Evolutionary conservation across 257 asterid genomes (phyloP).

Genomic region (Solanum tarapatanum): DNA sequence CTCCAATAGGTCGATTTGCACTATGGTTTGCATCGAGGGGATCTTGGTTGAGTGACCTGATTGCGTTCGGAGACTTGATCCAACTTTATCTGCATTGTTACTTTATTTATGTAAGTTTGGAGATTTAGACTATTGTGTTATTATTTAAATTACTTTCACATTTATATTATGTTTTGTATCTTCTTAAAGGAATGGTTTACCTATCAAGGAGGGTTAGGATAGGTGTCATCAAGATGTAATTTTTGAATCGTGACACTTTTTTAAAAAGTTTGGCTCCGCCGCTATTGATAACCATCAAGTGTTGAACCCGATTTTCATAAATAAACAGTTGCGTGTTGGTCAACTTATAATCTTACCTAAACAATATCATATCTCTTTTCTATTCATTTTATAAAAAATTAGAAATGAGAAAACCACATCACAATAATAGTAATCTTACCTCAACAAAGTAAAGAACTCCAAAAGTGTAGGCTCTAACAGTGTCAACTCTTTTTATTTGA

Average conservation of each 20-base stretch:
- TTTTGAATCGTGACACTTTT: too few relatives aligned
- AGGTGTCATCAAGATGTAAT: background rate
- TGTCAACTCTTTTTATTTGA: conserved; percentile 53
- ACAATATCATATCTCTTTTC: background rate
- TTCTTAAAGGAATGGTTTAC: background rate
- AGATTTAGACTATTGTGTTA: background rate
- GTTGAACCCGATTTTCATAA: background rate
- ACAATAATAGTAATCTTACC: conserved; percentile 11
- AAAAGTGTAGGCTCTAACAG: conserved; percentile 68
- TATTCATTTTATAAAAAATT: background rate
- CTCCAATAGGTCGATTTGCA: background rate
- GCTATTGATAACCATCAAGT: background rate
- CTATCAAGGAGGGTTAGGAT: background rate
- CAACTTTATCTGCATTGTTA: too few relatives aligned
- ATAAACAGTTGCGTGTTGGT: background rate
- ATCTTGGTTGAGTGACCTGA: background rate
- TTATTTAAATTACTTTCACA: background rate
- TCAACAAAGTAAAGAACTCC: conserved; percentile 72
- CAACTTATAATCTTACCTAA: background rate
- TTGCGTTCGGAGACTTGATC: background rate
- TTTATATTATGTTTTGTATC: background rate
- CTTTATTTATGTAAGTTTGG: background rate
- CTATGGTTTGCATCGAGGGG: background rate
- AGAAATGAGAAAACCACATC: background rate
- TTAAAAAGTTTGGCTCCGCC: rapidly evolving